Conservation (phyloP, 495 filamentous ascomycete genomes). For the Aspergillus sclerotioniger region DNA sequence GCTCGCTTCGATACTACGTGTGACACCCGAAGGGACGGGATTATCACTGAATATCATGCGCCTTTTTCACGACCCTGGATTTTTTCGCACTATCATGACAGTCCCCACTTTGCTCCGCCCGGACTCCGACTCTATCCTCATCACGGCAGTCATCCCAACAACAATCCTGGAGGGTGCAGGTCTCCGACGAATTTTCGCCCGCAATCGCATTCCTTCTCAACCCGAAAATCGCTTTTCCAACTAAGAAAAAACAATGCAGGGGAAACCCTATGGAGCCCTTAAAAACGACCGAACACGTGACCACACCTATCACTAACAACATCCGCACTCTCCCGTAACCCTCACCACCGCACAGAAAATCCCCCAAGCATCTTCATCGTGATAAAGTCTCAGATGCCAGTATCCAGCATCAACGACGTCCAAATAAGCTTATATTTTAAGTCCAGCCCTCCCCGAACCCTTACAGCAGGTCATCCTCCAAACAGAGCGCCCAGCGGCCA, state of each 20-base stretch:
- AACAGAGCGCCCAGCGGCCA: slow-evolving; percentile 3
- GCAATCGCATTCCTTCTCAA: not conserved
- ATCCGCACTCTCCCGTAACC: slow-evolving; percentile 1
- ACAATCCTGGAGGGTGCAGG: not conserved
- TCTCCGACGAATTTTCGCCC: not conserved
- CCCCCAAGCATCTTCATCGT: not conserved
- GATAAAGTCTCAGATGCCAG: not conserved
- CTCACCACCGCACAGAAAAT: not conserved
- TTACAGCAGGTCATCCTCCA: slow-evolving; percentile 3
- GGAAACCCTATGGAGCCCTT: not conserved
- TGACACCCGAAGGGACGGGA: not conserved
- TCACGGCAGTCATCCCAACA: not conserved
- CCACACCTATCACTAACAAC: not conserved
- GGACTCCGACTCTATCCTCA: not conserved
- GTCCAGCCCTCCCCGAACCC: not conserved
- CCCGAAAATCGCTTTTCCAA: not conserved
- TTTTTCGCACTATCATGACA: not conserved
- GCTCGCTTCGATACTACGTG: not conserved
- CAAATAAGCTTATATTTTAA: slow-evolving; percentile 27
- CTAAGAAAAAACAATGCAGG: not conserved
- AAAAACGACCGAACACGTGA: not conserved
- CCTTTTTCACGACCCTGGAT: not conserved
- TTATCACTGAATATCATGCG: not conserved
- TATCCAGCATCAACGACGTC: slow-evolving; percentile 3
- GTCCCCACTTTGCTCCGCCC: not conserved